These are phyloP conservation scores for Ogataea salicorniae DNA, from an alignment of 805 yeast species.

Conservation along the genomic window DNA sequence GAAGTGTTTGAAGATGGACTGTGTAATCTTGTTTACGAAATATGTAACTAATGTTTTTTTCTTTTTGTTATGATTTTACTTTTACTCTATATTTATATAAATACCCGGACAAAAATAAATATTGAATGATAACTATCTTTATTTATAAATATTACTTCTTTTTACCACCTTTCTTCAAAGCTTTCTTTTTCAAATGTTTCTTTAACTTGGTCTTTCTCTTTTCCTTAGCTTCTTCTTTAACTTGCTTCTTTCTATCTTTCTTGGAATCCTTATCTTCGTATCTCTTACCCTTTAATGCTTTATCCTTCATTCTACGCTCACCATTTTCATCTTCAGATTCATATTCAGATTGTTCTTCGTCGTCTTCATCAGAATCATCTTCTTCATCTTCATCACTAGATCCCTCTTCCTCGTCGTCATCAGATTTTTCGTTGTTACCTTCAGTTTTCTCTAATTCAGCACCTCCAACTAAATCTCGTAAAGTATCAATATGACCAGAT, in stretches of 20 bases:
- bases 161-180: conserved; percentile 46
- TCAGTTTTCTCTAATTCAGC: conserved; percentile 29
- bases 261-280: conserved; percentile 74
- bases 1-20: conserved; percentile 33
- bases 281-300: conserved; percentile 62
- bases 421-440: conserved; percentile 25
- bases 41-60: not conserved
- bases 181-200: conserved; percentile 74
- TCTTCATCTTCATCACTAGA: conserved; percentile 13
- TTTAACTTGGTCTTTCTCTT: conserved; percentile 79
- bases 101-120: not conserved
- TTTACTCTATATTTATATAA: not conserved
- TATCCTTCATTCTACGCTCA: conserved; percentile 27
- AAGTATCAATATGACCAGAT: conserved; percentile 74
- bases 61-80: not conserved
- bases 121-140: not conserved
- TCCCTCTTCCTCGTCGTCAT: conserved; percentile 29
- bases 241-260: conserved; percentile 65
- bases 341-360: conserved; percentile 16
- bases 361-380: conserved; percentile 22
- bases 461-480: conserved; percentile 57
- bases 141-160: conserved; percentile 4
- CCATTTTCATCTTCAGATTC: conserved; percentile 10
- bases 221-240: conserved; percentile 74
- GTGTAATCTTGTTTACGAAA: not conserved